Evolutionary conservation across 495 filamentous ascomycete species (phyloP).

Genomic region (Podospora sp.): DNA sequence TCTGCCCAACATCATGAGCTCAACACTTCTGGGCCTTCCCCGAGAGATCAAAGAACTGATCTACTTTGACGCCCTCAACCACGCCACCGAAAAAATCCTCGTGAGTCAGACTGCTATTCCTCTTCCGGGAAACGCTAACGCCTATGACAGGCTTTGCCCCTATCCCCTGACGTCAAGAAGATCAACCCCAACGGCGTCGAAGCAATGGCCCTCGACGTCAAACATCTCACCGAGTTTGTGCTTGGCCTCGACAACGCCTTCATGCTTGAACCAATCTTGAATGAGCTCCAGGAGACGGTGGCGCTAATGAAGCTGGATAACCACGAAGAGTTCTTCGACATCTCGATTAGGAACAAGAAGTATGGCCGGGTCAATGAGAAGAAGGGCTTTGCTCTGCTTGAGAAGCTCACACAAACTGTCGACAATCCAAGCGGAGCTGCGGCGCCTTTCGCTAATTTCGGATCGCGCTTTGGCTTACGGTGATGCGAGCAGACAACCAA

Average conservation of each 20-base stretch:
- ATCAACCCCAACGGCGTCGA: constrained; percentile 87
- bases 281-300: constrained; percentile 91
- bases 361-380: constrained; percentile 90
- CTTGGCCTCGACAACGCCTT: constrained; percentile 73
- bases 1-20: constrained; percentile 95
- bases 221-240: constrained; percentile 82
- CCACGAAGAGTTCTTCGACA: constrained; percentile 92
- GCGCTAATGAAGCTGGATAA: constrained; percentile 82
- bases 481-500: constrained; percentile 28
- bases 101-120: constrained; percentile 42
- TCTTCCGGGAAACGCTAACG: neutral
- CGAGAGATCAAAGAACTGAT: constrained; percentile 96
- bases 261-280: constrained; percentile 81
- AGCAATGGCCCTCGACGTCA: constrained; percentile 78
- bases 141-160: constrained; percentile 65
- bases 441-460: constrained; percentile 66
- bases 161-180: constrained; percentile 74
- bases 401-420: constrained; percentile 78
- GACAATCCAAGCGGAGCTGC: constrained; percentile 58
- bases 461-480: constrained; percentile 71
- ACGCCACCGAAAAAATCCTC: constrained; percentile 85
- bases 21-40: constrained; percentile 85
- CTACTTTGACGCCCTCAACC: constrained; percentile 93
- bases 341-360: constrained; percentile 81
- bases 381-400: constrained; percentile 80